Evolutionary conservation across 2,329 filamentous ascomycete species (phyloP), one percentile per base, ranked within the genome.

Genomic region (Fusarium chaquense): DNA sequence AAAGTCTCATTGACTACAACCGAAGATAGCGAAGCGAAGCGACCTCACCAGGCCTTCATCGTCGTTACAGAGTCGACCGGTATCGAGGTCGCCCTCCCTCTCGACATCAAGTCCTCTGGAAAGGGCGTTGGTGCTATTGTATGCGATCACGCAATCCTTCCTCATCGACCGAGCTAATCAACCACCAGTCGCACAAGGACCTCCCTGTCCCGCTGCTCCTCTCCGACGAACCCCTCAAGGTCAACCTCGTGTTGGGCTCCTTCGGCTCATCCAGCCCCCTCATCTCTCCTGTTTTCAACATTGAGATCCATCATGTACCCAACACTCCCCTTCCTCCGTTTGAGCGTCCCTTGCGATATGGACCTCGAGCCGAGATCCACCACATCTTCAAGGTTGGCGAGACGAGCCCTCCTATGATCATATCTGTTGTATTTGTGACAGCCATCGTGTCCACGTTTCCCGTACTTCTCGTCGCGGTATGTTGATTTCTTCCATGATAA

Each of bases 1-100:
- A 97, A 96, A 83, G 83, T 99, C 71, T 82, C 89, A 71, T 83
- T 99, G 75, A 97, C 93, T 35, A 87, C 93, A 11, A 91, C 91
- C 78, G 93, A 97, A 76, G 90, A 88, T 77, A 89, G 90, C 81
- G 90, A 89, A 73, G 86, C 88, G 47, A 95, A 94, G 85, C 89
- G 92, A 71, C 93, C 96, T 73, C 96, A 99, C 81, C 96, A 99
- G 82, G 94, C 94, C 8, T 98, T 98, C 83, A 85, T 99, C 56
- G 86, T 96, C 18, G 81, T 99, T 61, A 90, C 88, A 74, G 94
- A 98, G 73, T 83, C 85, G 15, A 90, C 90, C 13, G 93, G 93
- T 36, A 84, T 99, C 47, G 94, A 98, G 80, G 90, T 94, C 26
- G 94, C 94, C 1, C 97, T 95, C 76, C 89, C 94, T 2, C 86